Evolutionary conservation across 1,139 yeast genomes (phyloP), one percentile per base, ranked within the genome.

Genomic region (Kluyveromyces marxianus): DNA sequence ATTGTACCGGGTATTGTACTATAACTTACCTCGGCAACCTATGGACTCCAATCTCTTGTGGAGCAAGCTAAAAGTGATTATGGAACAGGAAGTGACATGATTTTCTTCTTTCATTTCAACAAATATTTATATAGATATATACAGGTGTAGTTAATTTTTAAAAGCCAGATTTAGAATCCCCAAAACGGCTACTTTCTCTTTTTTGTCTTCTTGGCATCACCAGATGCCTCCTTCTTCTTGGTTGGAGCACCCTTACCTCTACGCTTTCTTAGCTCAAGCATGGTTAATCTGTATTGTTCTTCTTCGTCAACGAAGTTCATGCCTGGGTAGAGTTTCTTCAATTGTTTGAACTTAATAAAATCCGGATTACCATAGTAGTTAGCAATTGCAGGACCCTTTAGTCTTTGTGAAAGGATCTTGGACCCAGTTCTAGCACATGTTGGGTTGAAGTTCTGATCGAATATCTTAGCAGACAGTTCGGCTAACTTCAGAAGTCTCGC

Each of bases 201-300:
- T 31, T 40, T 40, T 6, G 43, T 70, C 60, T 69, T 69, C 51
- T 65, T 66, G 61, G 71, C 71, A 37, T 58, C 65, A 28, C 57
- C 55, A 26, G 67, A 63, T 26, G 70, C 69, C 56, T 69, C 75
- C 56, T 69, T 74, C 67, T 77, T 79, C 74, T 88, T 88, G 72
- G 83, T 79, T 55, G 96, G 96, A 25, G 96, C 94, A 65, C 95
- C 95, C 68, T 88, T 88, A 64, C 88, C 90, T 77, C 95, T 83
- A 76, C 84, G 82, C 74, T 81, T 83, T 67, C 87, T 54, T 36
- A 78, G 79, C 47, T 72, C 77, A 37, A 81, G 78, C 76, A 81
- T 79, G 51, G 74, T 74, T 52, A 79, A 59, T 64, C 92, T 74
- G 65, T 83, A 80, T 44, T 76, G 79, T 65, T 87, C 96, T 52